Base-by-base conservation (phyloP, 2,329 filamentous ascomycete genomes). In the Penicillium sp. region DNA sequence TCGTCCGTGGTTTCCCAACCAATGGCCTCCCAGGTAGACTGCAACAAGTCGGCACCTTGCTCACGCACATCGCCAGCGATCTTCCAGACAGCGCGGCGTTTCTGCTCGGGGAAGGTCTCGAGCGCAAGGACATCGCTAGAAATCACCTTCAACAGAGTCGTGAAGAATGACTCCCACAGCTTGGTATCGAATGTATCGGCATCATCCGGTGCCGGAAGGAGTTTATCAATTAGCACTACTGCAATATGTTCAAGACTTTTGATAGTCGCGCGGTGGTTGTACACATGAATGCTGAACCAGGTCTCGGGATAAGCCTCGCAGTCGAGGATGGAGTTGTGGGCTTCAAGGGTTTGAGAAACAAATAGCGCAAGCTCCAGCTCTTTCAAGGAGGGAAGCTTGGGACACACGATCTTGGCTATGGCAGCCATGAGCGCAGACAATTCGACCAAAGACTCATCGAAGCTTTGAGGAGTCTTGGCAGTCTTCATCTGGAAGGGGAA, bases 91-190 rank as follows among this genome's bases (percentile, higher is more conserved):
- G 94, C 93, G 53, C 94, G 82, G 43, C 94, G 82, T 77, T 97
- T 99, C 75, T 99, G 94, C 72, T 99, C 95, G 0, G 94, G 91
- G 69, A 97, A 97, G 0, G 92, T 96, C 71, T 99, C 94, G 36
- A 99, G 82, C 0, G 94, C 92, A 19, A 99, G 82, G 0, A 88
- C 90, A 35, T 92, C 87, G 67, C 91, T 97, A 5, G 90, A 90
- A 3, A 99, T 90, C 3, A 97, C 86, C 68, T 90, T 91, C 28
- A 99, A 81, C 30, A 99, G 78, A 0, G 91, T 93, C 17, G 87
- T 88, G 70, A 99, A 97, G 77, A 96, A 97, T 31, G 88, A 81
- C 62, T 93, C 92, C 94, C 94, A 99, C 12, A 97, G 78, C 55
- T 95, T 90, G 11, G 91, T 97, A 68, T 95, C 91, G 73, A 97